Evolutionary conservation across 23 red algal genomes (phyloP).

Genomic region (Pyropia yezoensis): DNA sequence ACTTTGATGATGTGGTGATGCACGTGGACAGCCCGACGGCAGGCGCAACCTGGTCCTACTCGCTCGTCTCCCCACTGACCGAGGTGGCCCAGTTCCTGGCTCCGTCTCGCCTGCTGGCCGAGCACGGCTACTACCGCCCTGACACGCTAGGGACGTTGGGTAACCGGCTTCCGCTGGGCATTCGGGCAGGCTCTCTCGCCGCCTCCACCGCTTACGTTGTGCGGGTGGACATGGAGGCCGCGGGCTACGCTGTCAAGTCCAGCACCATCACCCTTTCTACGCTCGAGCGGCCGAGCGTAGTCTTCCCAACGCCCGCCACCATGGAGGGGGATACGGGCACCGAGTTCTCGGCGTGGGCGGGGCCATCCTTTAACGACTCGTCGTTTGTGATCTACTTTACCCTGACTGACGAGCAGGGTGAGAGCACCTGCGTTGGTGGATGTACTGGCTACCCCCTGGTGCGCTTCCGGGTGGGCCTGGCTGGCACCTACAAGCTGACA

Average conservation of each 20-base stretch:
- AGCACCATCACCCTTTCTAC: slow-evolving; percentile 39
- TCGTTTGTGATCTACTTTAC: slow-evolving; percentile 49
- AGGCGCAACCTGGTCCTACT: slow-evolving; percentile 38
- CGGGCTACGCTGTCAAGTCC: slow-evolving; percentile 30
- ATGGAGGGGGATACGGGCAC: slow-evolving; percentile 37
- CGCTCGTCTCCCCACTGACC: slow-evolving; percentile 9
- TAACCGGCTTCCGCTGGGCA: slow-evolving; percentile 43
- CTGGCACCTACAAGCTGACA: slow-evolving; percentile 35
- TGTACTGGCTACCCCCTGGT: slow-evolving; percentile 49
- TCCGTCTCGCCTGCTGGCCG: slow-evolving; percentile 16
- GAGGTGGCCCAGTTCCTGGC: slow-evolving; percentile 18
- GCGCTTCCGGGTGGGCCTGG: slow-evolving; percentile 41
- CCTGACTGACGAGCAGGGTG: slow-evolving; percentile 28
- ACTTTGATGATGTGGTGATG: slow-evolving; percentile 50
- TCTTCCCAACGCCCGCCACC: slow-evolving; percentile 19
- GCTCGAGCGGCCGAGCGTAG: slow-evolving; percentile 22
- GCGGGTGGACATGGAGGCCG: slow-evolving; percentile 12
- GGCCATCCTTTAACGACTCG: slow-evolving; percentile 9
- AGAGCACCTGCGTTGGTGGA: slow-evolving; percentile 39
- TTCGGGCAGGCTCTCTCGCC: slow-evolving; percentile 25
- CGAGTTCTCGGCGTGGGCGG: slow-evolving; percentile 33
- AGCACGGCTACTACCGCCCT: slow-evolving; percentile 15
- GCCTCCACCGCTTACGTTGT: slow-evolving; percentile 43
- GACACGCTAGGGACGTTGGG: slow-evolving; percentile 5
- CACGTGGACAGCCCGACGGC: slow-evolving; percentile 10